These are phyloP conservation scores for Claviceps sp. DNA, from an alignment of 2,329 filamentous ascomycete species.

Conservation along the genomic window DNA sequence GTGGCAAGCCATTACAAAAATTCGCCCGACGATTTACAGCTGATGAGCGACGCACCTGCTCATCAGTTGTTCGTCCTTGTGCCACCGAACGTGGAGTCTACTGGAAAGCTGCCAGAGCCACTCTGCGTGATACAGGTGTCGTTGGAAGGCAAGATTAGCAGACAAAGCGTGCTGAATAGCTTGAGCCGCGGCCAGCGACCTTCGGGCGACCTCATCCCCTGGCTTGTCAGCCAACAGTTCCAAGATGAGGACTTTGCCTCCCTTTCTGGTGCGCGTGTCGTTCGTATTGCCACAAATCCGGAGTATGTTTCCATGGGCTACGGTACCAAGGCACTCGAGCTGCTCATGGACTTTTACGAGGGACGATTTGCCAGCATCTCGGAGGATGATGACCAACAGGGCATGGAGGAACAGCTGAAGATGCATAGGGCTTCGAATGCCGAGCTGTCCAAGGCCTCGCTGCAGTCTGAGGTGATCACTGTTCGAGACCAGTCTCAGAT, in stretches of 20 bases:
- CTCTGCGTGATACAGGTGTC: conserved; percentile 91
- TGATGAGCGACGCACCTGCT: conserved; percentile 95
- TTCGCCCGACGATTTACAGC: conserved; percentile 90
- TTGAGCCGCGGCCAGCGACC: conserved; percentile 80
- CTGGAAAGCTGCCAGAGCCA: conserved; percentile 74
- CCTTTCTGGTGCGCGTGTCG: conserved; percentile 80
- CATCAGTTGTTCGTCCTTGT: conserved; percentile 94
- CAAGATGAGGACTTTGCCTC: conserved; percentile 94
- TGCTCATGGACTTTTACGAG: conserved; percentile 86
- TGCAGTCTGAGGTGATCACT: conserved; percentile 78
- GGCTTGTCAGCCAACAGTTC: conserved; percentile 95
- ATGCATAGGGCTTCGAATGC: conserved; percentile 71
- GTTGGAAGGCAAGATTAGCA: conserved; percentile 87
- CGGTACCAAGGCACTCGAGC: conserved; percentile 73
- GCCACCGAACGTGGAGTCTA: conserved; percentile 65
- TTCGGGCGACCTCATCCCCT: conserved; percentile 87
- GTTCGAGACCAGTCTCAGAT: conserved; percentile 82
- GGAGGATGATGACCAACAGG: conserved; percentile 48
- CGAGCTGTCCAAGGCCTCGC: conserved; percentile 60
- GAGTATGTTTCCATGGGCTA: conserved; percentile 91
- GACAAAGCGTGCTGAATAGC: conserved; percentile 80
- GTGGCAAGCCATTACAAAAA: conserved; percentile 98
- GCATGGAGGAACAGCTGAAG: conserved; percentile 36
- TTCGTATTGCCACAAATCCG: conserved; percentile 91
- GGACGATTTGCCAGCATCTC: conserved; percentile 78